Base-by-base conservation (phyloP, 495 filamentous ascomycete genomes). In the Aspergillus funiculosus region DNA sequence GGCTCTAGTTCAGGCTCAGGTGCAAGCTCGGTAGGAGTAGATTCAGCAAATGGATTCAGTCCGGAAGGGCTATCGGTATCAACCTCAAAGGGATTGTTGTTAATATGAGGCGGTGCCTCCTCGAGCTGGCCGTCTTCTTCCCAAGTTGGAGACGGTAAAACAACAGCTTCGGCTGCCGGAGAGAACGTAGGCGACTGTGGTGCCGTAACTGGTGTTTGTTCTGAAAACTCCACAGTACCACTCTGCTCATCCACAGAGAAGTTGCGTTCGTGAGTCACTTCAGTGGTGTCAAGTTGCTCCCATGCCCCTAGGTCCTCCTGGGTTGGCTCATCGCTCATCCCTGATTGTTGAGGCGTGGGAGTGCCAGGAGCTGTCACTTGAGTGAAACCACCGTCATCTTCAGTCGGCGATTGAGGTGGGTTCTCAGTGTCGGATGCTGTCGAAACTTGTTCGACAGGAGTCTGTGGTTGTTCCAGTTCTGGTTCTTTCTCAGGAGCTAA, bases 101-200 rank as follows among this genome's bases (percentile, higher is more conserved):
- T 24, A 13, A 35, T 38, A 26, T 41, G 19, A 32, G 21, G 7
- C 15, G 29, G 19, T 14, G 46, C 19, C 14, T 19, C 14, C 22
- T 48, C 39, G 3, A 21, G 15, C 21, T 25, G 19, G 10, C 35
- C 21, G 13, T 41, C 28, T 27, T 48, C 45, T 28, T 41, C 46
- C 46, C 46, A 48, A 10, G 38, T 18, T 11, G 44, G 26, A 26
- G 40, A 28, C 15, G 38, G 24, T 17, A 43, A 37, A 17, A 39
- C 25, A 37, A 15, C 24, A 26, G 32, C 28, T 17, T 46, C 46
- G 15, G 59, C 50, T 2, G 51, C 50, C 8, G 55, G 59, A n/a
- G 59, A 53, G 39, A 57, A 66, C 36, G 56, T 44, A 39, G 45
- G 55, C 13, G 51, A 50, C 39, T 58, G 55, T 18, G 55, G 55